Evolutionary conservation across 176 grass and related monocot species (phyloP), one percentile per base, ranked within the genome.

Genomic region (Coix lacrymajobi): DNA sequence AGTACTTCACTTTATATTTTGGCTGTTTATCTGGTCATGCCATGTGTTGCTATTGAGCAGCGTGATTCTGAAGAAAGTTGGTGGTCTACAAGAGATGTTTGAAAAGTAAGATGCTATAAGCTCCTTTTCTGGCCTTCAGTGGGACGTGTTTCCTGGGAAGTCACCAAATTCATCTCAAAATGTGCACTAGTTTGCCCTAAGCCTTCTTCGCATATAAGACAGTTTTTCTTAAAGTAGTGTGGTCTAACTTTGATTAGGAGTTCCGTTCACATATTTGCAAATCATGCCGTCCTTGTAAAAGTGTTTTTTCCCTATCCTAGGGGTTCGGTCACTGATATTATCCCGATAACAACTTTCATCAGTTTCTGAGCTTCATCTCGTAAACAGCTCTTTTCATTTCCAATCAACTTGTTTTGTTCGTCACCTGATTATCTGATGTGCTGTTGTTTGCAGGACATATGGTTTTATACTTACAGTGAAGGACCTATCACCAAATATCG

Each of bases 401-500:
- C 24, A 80, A 67, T 26, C 2, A 1, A 43, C 15, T 3, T 4
- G 12, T 73, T 84, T 84, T 56, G 36, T 67, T 2, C 32, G 15
- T 38, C 52, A 51, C 52, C 29, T 72, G 29, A 73, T 80, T 58
- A 62, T 41, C 13, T 54, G 17, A 73, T 83, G 52, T 73, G 26
- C 43, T 84, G 36, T 78, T 22, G 68, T 89, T 91, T 94, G 13
- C 81, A 97, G 94, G 85, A 97, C 89, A 6, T 93, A 86, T 76
- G 94, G 94, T 75, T 97, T 97, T 93, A 88, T 94, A 83, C 84
- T 97, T 66, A 90, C 89, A 31, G 89, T 97, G 31, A 77, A 86
- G 71, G 94, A 94, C 90, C 84, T 94, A 41, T 88, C 94, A n/a
- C 91, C 89, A 84, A 94, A 94, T 90, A 92, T 97, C 44, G 94